Percentiles rank a stretch among this genome's conserved stretches.
These are phyloP conservation scores for Ensete ventricosum DNA, from an alignment of 176 grass and related monocot genomes.

Conservation along the genomic window DNA sequence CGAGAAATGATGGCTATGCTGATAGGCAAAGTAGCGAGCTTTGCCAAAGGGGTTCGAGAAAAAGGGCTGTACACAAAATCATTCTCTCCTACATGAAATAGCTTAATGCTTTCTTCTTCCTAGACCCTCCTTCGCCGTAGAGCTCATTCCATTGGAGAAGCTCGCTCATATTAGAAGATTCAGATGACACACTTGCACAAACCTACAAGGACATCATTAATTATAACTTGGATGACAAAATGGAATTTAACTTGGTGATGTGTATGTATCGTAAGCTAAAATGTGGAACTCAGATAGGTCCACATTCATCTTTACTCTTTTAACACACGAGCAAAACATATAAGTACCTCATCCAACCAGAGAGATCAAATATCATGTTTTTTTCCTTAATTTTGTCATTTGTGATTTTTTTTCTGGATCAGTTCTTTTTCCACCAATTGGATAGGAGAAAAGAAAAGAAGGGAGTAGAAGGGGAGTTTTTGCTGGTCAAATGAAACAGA, in stretches of 20 bases:
- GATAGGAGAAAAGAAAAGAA: no score
- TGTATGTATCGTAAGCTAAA: no score
- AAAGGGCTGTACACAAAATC: conserved; percentile 33
- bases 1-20: conserved; percentile 16
- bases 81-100: conserved; percentile 82
- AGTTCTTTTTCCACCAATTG: no score
- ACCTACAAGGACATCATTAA: conserved; percentile 39
- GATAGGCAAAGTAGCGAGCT: conserved; percentile 28
- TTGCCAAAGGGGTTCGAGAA: conserved; percentile 24
- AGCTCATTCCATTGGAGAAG: conserved; percentile 96
- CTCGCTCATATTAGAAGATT: conserved; percentile 87
- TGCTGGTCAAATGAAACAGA: no score
- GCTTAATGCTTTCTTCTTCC: conserved; percentile 91
- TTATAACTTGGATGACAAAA: neutral
- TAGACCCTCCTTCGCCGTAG: conserved; percentile 93
- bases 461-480: no score
- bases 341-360: no score
- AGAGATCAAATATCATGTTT: no score
- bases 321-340: no score
- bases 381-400: no score
- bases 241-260: neutral
- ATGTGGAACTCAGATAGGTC: no score
- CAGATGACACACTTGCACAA: conserved; percentile 90
- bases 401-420: no score
- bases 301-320: no score